Conservation (phyloP, 2,329 filamentous ascomycete genomes). For the Camillea tinctor region DNA sequence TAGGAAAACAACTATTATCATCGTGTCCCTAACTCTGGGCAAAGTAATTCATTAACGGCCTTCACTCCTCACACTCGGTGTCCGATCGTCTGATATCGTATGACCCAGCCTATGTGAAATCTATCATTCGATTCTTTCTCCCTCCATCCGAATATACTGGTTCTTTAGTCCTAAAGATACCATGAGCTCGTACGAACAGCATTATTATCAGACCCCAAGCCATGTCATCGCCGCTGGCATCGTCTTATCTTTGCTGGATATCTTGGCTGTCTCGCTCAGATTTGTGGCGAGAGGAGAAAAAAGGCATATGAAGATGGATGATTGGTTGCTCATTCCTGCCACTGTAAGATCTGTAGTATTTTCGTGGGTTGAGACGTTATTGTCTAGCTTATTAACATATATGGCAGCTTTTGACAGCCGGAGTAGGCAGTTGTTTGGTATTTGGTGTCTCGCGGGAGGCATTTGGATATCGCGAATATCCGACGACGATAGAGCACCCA, state of each 20-base stretch:
- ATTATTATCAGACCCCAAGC: background rate
- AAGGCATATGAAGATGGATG: conserved; percentile 10
- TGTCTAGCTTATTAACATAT: background rate
- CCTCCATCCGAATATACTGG: no score
- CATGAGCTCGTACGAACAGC: background rate
- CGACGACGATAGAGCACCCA: background rate
- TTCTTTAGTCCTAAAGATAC: no score
- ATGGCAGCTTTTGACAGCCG: conserved; percentile 7
- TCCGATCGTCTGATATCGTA: no score
- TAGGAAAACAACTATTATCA: no score
- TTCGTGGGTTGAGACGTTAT: background rate
- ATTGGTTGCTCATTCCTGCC: conserved; percentile 19
- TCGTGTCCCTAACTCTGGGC: no score
- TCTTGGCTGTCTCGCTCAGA: background rate
- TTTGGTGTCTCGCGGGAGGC: conserved; percentile 14
- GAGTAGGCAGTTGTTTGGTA: conserved; percentile 8
- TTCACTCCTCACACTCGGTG: no score
- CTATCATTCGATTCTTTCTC: no score
- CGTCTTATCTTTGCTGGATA: background rate
- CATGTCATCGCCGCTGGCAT: conserved; percentile 3
- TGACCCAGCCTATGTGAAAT: no score
- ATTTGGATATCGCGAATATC: conserved; percentile 5
- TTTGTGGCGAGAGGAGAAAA: background rate
- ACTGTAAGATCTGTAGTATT: conserved; percentile 5
- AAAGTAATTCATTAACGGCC: no score